Conservation (phyloP, 768 basidiomycete genomes). For the Tylopilus rubrobrunneus region DNA sequence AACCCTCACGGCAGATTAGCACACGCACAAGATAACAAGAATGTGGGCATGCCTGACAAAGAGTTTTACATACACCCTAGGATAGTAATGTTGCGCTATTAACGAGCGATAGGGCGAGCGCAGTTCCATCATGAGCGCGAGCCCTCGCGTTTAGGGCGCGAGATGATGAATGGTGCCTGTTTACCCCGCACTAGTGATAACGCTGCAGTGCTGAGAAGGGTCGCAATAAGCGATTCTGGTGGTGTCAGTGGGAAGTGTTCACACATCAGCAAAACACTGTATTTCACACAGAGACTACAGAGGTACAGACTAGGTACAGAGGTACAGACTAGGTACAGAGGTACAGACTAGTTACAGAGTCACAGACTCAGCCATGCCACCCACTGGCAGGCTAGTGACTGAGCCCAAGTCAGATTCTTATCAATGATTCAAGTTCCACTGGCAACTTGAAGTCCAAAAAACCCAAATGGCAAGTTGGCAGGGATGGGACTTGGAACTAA, state of each 20-base stretch:
- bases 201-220: neutral
- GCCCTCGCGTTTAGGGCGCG: neutral
- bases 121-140: neutral
- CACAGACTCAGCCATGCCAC: too few relatives aligned
- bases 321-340: too few relatives aligned
- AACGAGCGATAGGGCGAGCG: conserved; percentile 3
- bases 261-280: neutral
- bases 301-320: too few relatives aligned
- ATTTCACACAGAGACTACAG: too few relatives aligned
- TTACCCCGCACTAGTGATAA: neutral
- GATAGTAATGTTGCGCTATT: neutral
- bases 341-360: too few relatives aligned
- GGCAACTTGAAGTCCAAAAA: too few relatives aligned
- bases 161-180: neutral
- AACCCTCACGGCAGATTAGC: neutral
- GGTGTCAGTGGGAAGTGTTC: conserved; percentile 1
- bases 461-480: too few relatives aligned
- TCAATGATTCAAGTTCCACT: too few relatives aligned
- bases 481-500: too few relatives aligned
- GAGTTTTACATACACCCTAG: neutral
- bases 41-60: conserved; percentile 8
- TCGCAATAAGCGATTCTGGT: neutral
- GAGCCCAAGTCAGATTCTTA: too few relatives aligned
- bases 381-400: too few relatives aligned
- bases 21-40: conserved; percentile 15